Evolutionary conservation across 2,329 filamentous ascomycete species (phyloP).

Genomic region (Botrytis paeoniae): DNA sequence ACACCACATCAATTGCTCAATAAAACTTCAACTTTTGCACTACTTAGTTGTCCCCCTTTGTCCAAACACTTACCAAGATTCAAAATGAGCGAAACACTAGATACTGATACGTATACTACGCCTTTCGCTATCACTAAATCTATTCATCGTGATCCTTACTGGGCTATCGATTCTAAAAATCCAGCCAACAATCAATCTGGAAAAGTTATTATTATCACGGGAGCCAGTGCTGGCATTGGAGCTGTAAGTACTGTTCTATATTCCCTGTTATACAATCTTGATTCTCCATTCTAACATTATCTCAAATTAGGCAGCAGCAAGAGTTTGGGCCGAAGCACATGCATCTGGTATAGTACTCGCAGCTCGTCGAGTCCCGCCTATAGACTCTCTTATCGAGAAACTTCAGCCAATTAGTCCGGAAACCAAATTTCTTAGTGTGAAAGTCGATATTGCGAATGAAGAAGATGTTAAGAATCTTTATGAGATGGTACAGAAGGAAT

Average conservation of each 20-base stretch:
- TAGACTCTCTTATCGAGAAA: slow-evolving; percentile 22
- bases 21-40: not conserved
- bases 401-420: slow-evolving; percentile 20
- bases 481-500: slow-evolving; percentile 23
- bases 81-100: not conserved
- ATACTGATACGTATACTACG: slow-evolving; percentile 5
- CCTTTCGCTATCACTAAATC: slow-evolving; percentile 31
- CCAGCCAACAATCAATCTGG: slow-evolving; percentile 27
- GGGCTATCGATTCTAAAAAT: slow-evolving; percentile 29
- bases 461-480: slow-evolving; percentile 26
- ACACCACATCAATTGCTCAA: not conserved
- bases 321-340: slow-evolving; percentile 34
- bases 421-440: slow-evolving; percentile 23
- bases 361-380: slow-evolving; percentile 28
- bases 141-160: slow-evolving; percentile 33
- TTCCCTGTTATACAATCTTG: too few relatives aligned
- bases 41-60: not conserved
- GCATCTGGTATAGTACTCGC: slow-evolving; percentile 37
- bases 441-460: slow-evolving; percentile 26
- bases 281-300: not conserved
- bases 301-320: slow-evolving; percentile 27
- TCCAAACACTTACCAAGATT: not conserved
- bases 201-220: slow-evolving; percentile 33
- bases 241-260: slow-evolving; percentile 25
- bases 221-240: slow-evolving; percentile 36